These are phyloP conservation scores for Cercospora zeae-maydis DNA, from an alignment of 2,329 filamentous ascomycete genomes.

Conservation along the genomic window DNA sequence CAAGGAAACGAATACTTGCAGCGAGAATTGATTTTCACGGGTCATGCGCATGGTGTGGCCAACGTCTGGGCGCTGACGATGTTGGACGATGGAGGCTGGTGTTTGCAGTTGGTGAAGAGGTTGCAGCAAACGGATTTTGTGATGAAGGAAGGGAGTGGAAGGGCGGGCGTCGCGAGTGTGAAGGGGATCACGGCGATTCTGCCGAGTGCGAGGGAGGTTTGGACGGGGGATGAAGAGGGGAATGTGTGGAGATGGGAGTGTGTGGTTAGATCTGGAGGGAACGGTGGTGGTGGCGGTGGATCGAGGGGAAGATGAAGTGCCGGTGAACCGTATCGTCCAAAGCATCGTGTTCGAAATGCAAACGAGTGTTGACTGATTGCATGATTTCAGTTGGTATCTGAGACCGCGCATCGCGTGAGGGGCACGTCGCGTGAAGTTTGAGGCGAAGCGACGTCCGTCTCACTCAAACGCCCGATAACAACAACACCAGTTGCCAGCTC, in stretches of 20 bases:
- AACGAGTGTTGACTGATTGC: no score
- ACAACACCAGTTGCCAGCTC: no score
- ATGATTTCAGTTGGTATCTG: no score
- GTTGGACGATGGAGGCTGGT: conserved; percentile 61
- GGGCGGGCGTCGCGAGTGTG: conserved; percentile 7
- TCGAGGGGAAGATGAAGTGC: background rate
- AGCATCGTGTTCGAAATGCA: background rate
- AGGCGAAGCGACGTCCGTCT: background rate
- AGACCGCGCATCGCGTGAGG: no score
- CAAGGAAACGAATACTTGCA: conserved; percentile 88
- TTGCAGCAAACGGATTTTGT: conserved; percentile 63
- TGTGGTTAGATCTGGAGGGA: conserved; percentile 25
- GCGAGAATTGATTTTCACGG: conserved; percentile 80
- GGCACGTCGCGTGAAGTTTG: background rate
- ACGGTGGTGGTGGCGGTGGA: conserved; percentile 16
- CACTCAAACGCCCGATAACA: no score
- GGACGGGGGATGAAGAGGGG: conserved; percentile 91
- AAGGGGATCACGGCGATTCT: conserved; percentile 81
- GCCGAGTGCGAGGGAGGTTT: conserved; percentile 77
- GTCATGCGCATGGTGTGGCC: conserved; percentile 77
- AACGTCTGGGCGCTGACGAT: conserved; percentile 65
- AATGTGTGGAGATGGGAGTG: conserved; percentile 56
- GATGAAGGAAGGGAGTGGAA: conserved; percentile 64
- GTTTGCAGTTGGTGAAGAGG: conserved; percentile 71
- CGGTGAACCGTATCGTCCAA: background rate